Base-by-base conservation (phyloP, 2,329 filamentous ascomycete genomes). In the Hymenoscyphus scutula region DNA sequence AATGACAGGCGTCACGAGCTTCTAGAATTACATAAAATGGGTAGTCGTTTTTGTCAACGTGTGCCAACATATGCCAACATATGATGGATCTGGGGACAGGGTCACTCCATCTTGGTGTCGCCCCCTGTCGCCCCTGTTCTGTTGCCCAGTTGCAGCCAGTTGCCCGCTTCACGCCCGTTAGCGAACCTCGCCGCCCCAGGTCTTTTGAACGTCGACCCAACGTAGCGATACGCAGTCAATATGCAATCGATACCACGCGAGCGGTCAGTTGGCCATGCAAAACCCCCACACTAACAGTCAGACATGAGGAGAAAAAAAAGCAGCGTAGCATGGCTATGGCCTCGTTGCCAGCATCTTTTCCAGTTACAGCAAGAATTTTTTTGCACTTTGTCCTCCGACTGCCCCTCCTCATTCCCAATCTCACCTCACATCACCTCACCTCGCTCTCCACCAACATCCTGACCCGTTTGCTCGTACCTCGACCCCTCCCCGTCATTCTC, bases 241-340 rank as follows among this genome's bases (percentile, higher is more conserved):
- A n/a, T n/a, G n/a, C n/a, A n/a, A n/a, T n/a, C 41, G 41, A 48
- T 51, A 51, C 45, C 45, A 51, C 45, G n/a, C 45, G 45, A 25
- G 45, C 45, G 45, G 45, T 51, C 45, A 51, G 45, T 51, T 10
- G 45, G 45, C 10, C 45, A 51, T 51, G 19, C 45, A 25, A 23
- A 51, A 51, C 45, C 45, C 45, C 45, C 45, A 51, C 45, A 51
- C 45, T 51, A 51, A 51, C 45, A 51, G 45, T 51, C 45, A 51
- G 45, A 51, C n/a, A 10, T 11, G 15, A 23, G 10, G n/a, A 19
- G 17, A 17, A 45, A 45, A 45, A 17, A 45, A 45, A 45, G n/a
- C 17, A 45, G 38, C 38, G 38, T 45, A 45, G 38, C 34, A 37
- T 34, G 15, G 7, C 7, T 30, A 5, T 4, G 30, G 11, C 30